A percentile compares a stretch with the other conserved stretches of the same genome.
phyloP scores from a whole-genome alignment of 2,329 filamentous ascomycete species.

The Penicillium crustosum region DNA sequence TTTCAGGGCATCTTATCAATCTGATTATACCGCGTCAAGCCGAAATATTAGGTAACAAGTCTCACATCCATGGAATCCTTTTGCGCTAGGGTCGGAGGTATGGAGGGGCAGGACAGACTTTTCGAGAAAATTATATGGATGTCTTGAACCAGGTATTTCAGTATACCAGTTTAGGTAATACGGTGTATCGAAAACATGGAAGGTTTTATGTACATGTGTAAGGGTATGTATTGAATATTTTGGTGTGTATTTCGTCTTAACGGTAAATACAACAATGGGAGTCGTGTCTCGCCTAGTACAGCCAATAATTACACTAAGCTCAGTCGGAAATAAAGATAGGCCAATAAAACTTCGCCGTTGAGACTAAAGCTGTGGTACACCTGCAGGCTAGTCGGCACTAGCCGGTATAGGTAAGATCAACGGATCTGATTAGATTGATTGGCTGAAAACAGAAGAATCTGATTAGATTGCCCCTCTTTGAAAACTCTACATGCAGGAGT shows the following conservation, averaged over 20 bases:
- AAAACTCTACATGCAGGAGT: conserved; percentile 5
- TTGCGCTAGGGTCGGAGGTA: neutral
- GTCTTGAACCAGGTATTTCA: neutral
- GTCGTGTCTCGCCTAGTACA: neutral
- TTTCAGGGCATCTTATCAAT: conserved; percentile 13
- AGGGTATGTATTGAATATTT: neutral
- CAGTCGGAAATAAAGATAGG: neutral
- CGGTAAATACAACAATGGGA: neutral
- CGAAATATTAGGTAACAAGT: conserved; percentile 11
- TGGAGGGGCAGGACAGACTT: no score
- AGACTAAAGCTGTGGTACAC: neutral
- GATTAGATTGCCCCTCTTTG: conserved; percentile 13
- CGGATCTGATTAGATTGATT: conserved; percentile 29
- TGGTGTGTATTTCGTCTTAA: neutral
- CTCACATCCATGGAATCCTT: neutral
- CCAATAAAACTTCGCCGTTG: neutral
- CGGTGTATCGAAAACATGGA: neutral
- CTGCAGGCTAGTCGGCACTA: neutral
- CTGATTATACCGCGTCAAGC: conserved; percentile 8
- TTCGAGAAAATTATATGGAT: neutral
- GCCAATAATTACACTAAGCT: neutral
- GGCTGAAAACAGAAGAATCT: conserved; percentile 3
- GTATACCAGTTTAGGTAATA: neutral
- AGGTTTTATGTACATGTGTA: neutral
- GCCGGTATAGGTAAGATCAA: conserved; percentile 14